Conservation (phyloP, 2,329 filamentous ascomycete genomes). For the Dryadomyces sulphureus region DNA sequence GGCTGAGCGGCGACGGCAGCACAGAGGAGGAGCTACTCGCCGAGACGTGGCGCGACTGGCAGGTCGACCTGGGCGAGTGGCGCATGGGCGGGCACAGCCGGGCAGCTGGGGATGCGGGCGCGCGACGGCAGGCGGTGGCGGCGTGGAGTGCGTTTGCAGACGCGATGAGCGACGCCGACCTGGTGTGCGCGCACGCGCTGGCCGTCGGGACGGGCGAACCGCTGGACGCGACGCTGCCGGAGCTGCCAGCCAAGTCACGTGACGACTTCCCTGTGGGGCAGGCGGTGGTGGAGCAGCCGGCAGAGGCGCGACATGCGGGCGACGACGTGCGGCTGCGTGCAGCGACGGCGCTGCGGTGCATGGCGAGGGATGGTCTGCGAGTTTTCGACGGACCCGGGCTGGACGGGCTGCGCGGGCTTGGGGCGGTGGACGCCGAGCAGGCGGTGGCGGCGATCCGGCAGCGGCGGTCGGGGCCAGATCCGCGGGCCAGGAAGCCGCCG, state of each 20-base stretch:
- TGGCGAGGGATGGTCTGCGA: conserved; percentile 12
- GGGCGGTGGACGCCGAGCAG: conserved; percentile 17
- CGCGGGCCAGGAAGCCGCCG: conserved; percentile 15
- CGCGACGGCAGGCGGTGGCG: conserved; percentile 24
- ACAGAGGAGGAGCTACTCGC: conserved; percentile 43
- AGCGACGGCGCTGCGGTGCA: conserved; percentile 18
- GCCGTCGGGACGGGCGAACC: conserved; percentile 23
- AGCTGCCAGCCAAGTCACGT: conserved; percentile 28
- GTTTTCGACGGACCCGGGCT: not conserved
- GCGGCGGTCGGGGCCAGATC: conserved; percentile 12
- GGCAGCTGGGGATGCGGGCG: too few relatives aligned
- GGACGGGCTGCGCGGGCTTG: conserved; percentile 6
- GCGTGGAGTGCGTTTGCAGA: conserved; percentile 40
- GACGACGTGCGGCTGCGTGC: conserved; percentile 16
- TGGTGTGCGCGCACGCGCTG: conserved; percentile 36
- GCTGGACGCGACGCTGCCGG: conserved; percentile 50
- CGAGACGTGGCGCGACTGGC: conserved; percentile 55
- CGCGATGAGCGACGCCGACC: conserved; percentile 50
- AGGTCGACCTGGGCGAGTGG: conserved; percentile 27
- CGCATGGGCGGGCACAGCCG: not conserved
- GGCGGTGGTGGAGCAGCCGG: conserved; percentile 30
- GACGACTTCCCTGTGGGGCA: conserved; percentile 38
- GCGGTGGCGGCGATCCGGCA: conserved; percentile 23
- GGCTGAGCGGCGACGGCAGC: conserved; percentile 17
- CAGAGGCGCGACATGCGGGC: conserved; percentile 17